A percentile compares a stretch with the other conserved stretches of the same genome.
Evolutionary conservation across 768 basidiomycete genomes (phyloP).

Genomic region (Lepiota venenata): DNA sequence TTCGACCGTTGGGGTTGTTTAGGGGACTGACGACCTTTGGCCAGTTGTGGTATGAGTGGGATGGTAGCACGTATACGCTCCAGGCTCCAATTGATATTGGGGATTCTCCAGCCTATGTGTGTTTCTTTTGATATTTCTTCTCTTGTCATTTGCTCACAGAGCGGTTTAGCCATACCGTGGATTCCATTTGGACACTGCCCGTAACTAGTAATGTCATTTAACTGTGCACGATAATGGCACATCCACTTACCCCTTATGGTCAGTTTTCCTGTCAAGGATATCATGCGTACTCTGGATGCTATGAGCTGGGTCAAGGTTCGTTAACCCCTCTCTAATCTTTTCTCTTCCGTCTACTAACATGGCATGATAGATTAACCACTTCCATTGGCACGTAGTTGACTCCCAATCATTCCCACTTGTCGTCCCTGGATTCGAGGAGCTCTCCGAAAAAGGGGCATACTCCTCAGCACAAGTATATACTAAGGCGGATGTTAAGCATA

Average conservation of each 20-base stretch:
- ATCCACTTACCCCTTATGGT: background rate
- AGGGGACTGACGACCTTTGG: conserved; percentile 74
- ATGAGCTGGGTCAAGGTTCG: conserved; percentile 73
- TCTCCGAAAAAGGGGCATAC: conserved; percentile 69
- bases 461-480: conserved; percentile 50
- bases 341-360: background rate
- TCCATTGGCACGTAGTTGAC: conserved; percentile 88
- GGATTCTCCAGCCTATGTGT: conserved; percentile 65
- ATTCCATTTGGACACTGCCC: conserved; percentile 75
- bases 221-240: background rate
- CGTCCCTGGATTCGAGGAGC: conserved; percentile 54
- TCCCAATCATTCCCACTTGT: conserved; percentile 78
- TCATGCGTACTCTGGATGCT: conserved; percentile 68
- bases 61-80: conserved; percentile 50
- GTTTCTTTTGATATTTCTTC: conserved; percentile 21
- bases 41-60: conserved; percentile 61
- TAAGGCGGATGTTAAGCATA: conserved; percentile 48
- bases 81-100: conserved; percentile 54
- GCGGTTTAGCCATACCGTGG: conserved; percentile 62
- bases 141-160: background rate
- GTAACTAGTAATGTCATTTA: conserved; percentile 58
- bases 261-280: conserved; percentile 60
- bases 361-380: conserved; percentile 55
- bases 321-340: background rate
- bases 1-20: conserved; percentile 64